phyloP scores from a whole-genome alignment of 805 yeast species.

The Saturnispora saitoi region DNA sequence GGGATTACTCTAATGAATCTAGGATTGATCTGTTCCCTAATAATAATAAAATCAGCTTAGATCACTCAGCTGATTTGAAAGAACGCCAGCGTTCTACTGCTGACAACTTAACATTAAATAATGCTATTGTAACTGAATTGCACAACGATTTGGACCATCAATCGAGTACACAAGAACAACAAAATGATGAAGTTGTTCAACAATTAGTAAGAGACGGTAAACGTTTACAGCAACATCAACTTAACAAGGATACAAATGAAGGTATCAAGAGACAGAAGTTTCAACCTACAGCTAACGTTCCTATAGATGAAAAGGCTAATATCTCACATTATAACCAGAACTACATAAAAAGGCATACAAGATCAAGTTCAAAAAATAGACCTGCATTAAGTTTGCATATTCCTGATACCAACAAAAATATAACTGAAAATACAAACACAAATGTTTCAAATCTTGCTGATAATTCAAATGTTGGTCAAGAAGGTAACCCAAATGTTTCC shows the following conservation, averaged over 20 bases:
- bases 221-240: not conserved
- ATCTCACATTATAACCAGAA: slow-evolving; percentile 4
- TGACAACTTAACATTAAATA: not conserved
- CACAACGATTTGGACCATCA: slow-evolving; percentile 2
- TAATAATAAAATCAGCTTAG: not conserved
- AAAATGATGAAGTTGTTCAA: not conserved
- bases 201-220: not conserved
- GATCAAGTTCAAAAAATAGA: slow-evolving; percentile 22
- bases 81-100: not conserved
- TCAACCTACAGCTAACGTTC: not conserved
- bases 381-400: slow-evolving; percentile 60
- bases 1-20: slow-evolving; percentile 35
- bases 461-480: not conserved
- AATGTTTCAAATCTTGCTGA: not conserved
- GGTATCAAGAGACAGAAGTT: not conserved
- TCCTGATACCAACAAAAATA: slow-evolving; percentile 28
- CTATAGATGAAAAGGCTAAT: not conserved
- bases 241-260: not conserved
- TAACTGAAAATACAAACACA: not conserved
- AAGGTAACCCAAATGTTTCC: not conserved
- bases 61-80: not conserved
- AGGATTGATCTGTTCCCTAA: slow-evolving; percentile 10
- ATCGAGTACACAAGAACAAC: not conserved
- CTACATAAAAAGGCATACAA: slow-evolving; percentile 1
- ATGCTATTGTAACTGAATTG: slow-evolving; percentile 6